A percentile compares a stretch with the other conserved stretches of the same genome.
Evolutionary conservation across 108 stramenopile genomes (phyloP).

Genomic region (Discostella stelligeroides): DNA sequence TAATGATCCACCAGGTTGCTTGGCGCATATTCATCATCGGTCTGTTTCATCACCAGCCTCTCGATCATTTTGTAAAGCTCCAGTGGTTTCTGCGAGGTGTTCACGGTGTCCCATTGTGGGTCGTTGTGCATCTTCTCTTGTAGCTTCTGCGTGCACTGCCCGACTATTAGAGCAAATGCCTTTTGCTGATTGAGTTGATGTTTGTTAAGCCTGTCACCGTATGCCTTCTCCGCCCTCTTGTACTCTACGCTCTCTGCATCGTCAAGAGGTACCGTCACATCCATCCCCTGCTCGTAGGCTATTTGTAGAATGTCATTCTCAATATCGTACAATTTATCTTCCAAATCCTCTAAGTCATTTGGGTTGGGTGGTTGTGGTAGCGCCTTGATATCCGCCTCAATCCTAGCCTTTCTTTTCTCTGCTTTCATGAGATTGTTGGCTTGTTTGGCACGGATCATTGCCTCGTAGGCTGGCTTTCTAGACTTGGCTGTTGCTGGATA

Average conservation of each 20-base stretch:
- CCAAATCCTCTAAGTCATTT: too few relatives aligned
- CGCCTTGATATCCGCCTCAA: too few relatives aligned
- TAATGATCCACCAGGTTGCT: slow-evolving; percentile 1
- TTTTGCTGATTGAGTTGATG: slow-evolving; percentile 6
- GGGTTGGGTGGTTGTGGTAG: too few relatives aligned
- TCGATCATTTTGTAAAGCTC: slow-evolving; percentile 8
- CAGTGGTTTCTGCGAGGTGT: not conserved
- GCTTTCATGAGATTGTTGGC: too few relatives aligned
- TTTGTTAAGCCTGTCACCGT: not conserved
- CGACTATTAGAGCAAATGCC: slow-evolving; percentile 3
- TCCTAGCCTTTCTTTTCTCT: too few relatives aligned
- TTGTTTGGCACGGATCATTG: too few relatives aligned
- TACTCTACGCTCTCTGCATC: not conserved
- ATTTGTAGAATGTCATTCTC: slow-evolving; percentile 1
- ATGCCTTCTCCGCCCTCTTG: not conserved
- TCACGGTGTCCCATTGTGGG: not conserved
- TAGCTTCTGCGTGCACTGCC: not conserved
- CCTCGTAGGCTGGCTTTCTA: too few relatives aligned
- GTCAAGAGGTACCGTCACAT: not conserved
- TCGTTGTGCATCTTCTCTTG: slow-evolving; percentile 5
- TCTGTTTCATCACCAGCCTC: slow-evolving; percentile 5
- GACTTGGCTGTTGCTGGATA: too few relatives aligned
- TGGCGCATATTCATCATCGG: not conserved
- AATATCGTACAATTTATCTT: not conserved
- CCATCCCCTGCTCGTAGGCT: not conserved